Conservation (phyloP, 345 rosid species). For the Camelina laxa region DNA sequence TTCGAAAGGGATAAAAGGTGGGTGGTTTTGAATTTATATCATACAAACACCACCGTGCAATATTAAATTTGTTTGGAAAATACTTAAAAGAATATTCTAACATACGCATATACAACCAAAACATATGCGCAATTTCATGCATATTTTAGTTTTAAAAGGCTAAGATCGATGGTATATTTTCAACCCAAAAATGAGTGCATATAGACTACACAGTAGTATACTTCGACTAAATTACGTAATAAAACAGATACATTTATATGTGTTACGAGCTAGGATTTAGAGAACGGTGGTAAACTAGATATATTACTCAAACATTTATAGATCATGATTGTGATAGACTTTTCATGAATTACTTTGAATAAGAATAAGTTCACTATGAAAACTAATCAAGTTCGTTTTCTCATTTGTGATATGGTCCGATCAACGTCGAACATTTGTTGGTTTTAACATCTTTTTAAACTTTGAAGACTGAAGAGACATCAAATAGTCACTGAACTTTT, state of each 20-base stretch:
- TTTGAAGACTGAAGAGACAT: no score
- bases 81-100: background rate
- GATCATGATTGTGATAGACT: background rate
- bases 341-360: background rate
- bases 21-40: constrained; percentile 33
- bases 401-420: background rate
- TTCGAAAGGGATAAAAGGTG: constrained; percentile 22
- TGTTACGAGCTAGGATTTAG: background rate
- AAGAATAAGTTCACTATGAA: background rate
- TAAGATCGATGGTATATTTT: no score
- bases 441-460: background rate
- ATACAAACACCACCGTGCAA: constrained; percentile 5
- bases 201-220: no score
- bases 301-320: background rate
- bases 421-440: background rate
- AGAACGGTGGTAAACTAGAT: background rate
- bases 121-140: background rate
- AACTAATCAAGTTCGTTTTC: background rate
- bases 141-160: background rate
- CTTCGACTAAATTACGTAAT: background rate
- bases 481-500: no score
- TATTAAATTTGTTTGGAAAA: background rate
- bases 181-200: no score
- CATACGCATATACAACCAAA: background rate
- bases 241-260: background rate